phyloP scores from a whole-genome alignment of 1,139 yeast species.

The Spencermartinsiella ligniputridi region DNA sequence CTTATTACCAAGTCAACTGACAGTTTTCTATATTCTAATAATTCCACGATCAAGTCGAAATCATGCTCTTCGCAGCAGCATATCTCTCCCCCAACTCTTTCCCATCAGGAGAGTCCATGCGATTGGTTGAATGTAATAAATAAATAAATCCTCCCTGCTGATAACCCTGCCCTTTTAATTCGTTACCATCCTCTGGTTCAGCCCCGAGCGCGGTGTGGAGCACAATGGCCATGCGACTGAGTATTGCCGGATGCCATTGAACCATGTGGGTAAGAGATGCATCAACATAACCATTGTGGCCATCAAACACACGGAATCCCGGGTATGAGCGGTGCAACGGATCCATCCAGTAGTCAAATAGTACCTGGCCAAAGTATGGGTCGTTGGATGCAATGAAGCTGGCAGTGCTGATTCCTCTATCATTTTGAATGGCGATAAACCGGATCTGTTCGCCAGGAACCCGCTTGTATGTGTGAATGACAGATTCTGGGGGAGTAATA shows the following conservation, averaged over 20 bases:
- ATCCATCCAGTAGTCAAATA: constrained; percentile 68
- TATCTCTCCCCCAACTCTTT: constrained; percentile 8
- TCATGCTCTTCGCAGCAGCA: constrained; percentile 2
- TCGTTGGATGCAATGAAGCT: constrained; percentile 67
- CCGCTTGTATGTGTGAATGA: constrained; percentile 67
- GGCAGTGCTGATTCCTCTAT: constrained; percentile 56
- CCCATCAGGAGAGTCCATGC: constrained; percentile 15
- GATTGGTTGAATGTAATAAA: constrained; percentile 23
- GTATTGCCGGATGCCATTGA: constrained; percentile 87
- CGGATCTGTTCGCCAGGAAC: constrained; percentile 51
- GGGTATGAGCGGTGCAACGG: constrained; percentile 60
- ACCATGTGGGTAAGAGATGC: constrained; percentile 66
- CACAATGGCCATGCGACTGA: constrained; percentile 64
- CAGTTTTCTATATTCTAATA: too few relatives aligned
- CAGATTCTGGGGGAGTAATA: constrained; percentile 43
- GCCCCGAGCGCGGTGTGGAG: constrained; percentile 37
- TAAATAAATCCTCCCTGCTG: constrained; percentile 24
- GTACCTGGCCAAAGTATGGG: constrained; percentile 51
- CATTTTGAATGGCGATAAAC: constrained; percentile 63
- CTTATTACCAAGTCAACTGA: too few relatives aligned
- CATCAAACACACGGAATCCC: constrained; percentile 57
- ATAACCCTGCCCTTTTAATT: constrained; percentile 22
- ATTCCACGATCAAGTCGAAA: background rate
- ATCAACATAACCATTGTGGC: constrained; percentile 38
- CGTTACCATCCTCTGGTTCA: constrained; percentile 23